These are phyloP conservation scores for Eutrema japonicum DNA, from an alignment of 345 rosid species.

Conservation along the genomic window DNA sequence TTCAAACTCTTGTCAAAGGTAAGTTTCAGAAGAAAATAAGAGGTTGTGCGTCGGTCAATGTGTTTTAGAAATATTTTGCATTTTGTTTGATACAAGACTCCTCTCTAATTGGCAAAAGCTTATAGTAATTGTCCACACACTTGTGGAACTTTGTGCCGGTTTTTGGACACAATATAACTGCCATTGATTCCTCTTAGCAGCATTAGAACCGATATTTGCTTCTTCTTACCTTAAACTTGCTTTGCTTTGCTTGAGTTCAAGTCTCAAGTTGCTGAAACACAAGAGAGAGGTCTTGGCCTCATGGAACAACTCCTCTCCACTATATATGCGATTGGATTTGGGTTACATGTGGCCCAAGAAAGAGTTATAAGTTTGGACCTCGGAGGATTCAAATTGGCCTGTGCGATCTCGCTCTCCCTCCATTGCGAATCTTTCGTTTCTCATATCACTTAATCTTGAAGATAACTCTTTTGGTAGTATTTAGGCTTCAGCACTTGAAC, in stretches of 20 bases:
- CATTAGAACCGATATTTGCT: no score
- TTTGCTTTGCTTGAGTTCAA: constrained; percentile 41
- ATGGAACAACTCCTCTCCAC: constrained; percentile 33
- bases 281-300: constrained; percentile 30
- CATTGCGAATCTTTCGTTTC: constrained; percentile 47
- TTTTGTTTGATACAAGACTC: no score
- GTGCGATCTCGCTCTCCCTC: constrained; percentile 36
- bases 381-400: constrained; percentile 17
- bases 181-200: no score
- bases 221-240: no score
- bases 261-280: constrained; percentile 29
- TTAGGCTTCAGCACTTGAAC: constrained; percentile 36
- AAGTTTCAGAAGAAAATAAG: no score
- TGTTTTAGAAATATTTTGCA: no score
- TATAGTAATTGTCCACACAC: no score
- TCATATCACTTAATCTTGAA: constrained; percentile 34
- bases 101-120: no score
- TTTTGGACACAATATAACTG: no score
- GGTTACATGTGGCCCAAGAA: constrained; percentile 31
- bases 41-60: background rate
- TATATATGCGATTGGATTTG: constrained; percentile 43
- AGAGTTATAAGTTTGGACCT: constrained; percentile 44
- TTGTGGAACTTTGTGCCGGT: no score
- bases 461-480: constrained; percentile 34
- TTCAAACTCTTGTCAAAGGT: no score